Percentiles rank a stretch among this genome's conserved stretches.
These are phyloP conservation scores for Colletotrichum graminicola DNA, from an alignment of 2,329 filamentous ascomycete genomes.

Conservation along the genomic window DNA sequence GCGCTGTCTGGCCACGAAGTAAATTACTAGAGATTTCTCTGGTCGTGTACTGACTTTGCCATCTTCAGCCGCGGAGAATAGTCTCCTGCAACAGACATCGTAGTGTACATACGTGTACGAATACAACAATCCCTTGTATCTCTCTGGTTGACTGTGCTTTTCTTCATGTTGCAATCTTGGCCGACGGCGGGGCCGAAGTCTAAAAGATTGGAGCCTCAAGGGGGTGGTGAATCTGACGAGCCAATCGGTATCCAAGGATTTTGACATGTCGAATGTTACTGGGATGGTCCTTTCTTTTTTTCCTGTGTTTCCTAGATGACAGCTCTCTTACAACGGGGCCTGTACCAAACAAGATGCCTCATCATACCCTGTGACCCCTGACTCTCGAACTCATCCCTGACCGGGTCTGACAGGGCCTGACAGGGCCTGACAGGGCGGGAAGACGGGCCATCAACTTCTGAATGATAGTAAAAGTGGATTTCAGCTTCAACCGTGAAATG, in stretches of 20 bases:
- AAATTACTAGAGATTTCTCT: neutral
- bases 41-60: neutral
- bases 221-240: neutral
- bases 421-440: conserved; percentile 18
- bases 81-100: neutral
- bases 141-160: conserved; percentile 10
- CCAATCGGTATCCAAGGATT: conserved; percentile 29
- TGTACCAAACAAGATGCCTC: conserved; percentile 16
- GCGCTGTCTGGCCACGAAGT: neutral
- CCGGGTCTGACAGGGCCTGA: neutral
- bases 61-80: neutral
- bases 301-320: conserved; percentile 19
- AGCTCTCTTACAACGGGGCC: conserved; percentile 18
- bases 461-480: conserved; percentile 22
- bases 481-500: neutral
- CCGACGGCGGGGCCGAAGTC: conserved; percentile 8
- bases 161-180: neutral
- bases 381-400: conserved; percentile 19
- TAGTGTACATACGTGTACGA: too few relatives aligned
- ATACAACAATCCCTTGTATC: neutral
- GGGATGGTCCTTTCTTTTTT: neutral
- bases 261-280: conserved; percentile 13
- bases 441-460: conserved; percentile 15
- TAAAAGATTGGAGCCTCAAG: conserved; percentile 15
- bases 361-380: conserved; percentile 15